Evolutionary conservation across 148 eudicot species (phyloP), one percentile per base, ranked within the genome.

Genomic region (Rhododendron molle): DNA sequence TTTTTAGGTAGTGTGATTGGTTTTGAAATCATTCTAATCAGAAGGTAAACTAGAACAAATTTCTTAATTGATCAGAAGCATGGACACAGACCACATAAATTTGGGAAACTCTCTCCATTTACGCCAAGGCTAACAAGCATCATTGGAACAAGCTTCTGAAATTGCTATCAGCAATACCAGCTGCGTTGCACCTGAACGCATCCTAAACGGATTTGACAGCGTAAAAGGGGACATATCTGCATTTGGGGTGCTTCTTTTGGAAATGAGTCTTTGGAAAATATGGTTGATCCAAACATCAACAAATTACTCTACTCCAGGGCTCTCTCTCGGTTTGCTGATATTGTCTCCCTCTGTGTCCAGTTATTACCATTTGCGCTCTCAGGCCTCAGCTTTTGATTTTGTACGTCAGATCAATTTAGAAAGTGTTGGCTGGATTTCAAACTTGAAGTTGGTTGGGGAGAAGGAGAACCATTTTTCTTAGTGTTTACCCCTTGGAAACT

Each of bases 321-420:
- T 67, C 97, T 95, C 80, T 96, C 99, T 36, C 90, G 88, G 58
- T 96, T 88, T 89, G 99, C 98, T 72, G 99, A 95, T 81, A 84
- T 92, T 60, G 85, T 96, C 83, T 96, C 96, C 36, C 91, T 93
- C 58, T 96, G 98, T 84, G 90, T 92, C 86, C 99, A 96, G 99
- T 98, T 93, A 87, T 52, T 30, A 26, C 46, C 43, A 20, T 67
- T 67, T 67, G 4, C 16, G 28, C 36, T 69, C 40, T 38, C 40
- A 38, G 40, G 40, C 40, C 32, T n/a, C 73, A 12, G 58, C 36
- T 65, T 60, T 32, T 2, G 58, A 32, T 28, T 32, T 28, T 72
- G 3, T 30, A 14, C 76, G 3, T 10, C 14, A 38, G 40, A 38
- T 38, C 40, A 38, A 38, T 38, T 38, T 38, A 38, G 40, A 38